Evolutionary conservation across 2,329 filamentous ascomycete genomes (phyloP).

Genomic region (Neopestalotiopsis sp.): DNA sequence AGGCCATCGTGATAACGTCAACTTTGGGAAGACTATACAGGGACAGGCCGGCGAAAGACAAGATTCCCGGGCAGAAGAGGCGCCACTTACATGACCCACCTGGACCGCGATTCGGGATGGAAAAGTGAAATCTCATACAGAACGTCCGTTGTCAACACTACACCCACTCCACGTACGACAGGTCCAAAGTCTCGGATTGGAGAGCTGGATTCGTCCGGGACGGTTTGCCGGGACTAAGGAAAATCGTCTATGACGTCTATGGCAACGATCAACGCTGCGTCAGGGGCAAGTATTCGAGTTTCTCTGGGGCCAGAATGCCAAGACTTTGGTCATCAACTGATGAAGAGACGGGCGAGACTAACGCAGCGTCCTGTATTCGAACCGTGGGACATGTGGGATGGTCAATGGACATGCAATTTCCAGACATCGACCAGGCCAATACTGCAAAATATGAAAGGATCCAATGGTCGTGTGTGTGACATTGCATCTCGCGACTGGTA

Average conservation of each 20-base stretch:
- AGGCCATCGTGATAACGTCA: neutral
- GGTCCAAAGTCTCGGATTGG: neutral
- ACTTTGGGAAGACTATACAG: conserved; percentile 1
- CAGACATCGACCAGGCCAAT: conserved; percentile 5
- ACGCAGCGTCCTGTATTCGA: conserved; percentile 9
- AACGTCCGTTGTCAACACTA: neutral
- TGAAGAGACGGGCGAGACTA: conserved; percentile 6
- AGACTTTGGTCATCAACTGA: neutral
- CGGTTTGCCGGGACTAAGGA: conserved; percentile 8
- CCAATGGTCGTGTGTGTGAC: conserved; percentile 9
- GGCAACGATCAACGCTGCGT: conserved; percentile 18
- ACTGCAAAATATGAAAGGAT: conserved; percentile 4
- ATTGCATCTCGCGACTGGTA: neutral
- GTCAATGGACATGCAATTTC: conserved; percentile 16
- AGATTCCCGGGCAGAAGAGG: neutral
- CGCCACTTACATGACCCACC: neutral
- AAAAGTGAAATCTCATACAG: neutral
- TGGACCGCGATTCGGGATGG: neutral
- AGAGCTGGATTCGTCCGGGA: conserved; percentile 11
- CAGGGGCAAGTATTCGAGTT: conserved; percentile 1
- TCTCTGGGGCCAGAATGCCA: neutral
- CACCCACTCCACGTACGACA: neutral
- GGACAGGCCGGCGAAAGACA: neutral
- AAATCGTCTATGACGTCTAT: conserved; percentile 12
- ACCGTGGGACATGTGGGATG: conserved; percentile 9